Percentiles rank a stretch among this genome's conserved stretches.
Evolutionary conservation across 2,329 filamentous ascomycete species (phyloP).

Genomic region (Drechmeria coniospora): DNA sequence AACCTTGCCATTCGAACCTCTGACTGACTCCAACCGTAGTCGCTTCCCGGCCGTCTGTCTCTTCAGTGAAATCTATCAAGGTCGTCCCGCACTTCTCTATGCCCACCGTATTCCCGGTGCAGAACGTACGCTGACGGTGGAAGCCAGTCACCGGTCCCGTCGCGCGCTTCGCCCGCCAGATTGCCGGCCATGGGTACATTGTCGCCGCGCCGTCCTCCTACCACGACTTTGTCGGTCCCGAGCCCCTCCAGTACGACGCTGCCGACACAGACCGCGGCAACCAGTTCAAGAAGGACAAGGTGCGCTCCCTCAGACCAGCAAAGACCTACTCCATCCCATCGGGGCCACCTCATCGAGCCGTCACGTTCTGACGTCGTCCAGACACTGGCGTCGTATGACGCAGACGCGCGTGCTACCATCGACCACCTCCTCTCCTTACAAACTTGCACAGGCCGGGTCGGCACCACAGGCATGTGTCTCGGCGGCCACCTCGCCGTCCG

Average conservation of each 20-base stretch:
- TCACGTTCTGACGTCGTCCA: too few relatives aligned
- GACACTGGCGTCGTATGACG: slow-evolving; percentile 76
- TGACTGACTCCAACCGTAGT: slow-evolving; percentile 16
- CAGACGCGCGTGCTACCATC: slow-evolving; percentile 53
- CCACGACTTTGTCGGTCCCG: slow-evolving; percentile 81
- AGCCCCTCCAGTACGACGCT: slow-evolving; percentile 70
- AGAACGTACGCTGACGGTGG: neutral
- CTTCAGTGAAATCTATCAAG: slow-evolving; percentile 94
- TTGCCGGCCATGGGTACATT: slow-evolving; percentile 85
- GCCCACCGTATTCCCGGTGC: neutral
- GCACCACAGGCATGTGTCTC: slow-evolving; percentile 79
- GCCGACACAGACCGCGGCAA: slow-evolving; percentile 83
- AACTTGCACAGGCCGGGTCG: slow-evolving; percentile 69
- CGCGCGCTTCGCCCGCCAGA: slow-evolving; percentile 76
- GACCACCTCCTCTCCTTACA: slow-evolving; percentile 54
- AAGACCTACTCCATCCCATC: neutral
- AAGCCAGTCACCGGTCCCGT: slow-evolving; percentile 72
- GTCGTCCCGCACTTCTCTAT: slow-evolving; percentile 23
- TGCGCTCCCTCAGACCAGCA: slow-evolving; percentile 12
- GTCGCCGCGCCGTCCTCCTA: slow-evolving; percentile 82
- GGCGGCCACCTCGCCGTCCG: slow-evolving; percentile 69
- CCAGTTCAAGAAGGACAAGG: slow-evolving; percentile 70
- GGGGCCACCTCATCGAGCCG: too few relatives aligned
- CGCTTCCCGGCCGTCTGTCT: slow-evolving; percentile 73
- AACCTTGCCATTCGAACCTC: neutral